Conservation (phyloP, 768 basidiomycete genomes). For the Cyathus striatus region DNA sequence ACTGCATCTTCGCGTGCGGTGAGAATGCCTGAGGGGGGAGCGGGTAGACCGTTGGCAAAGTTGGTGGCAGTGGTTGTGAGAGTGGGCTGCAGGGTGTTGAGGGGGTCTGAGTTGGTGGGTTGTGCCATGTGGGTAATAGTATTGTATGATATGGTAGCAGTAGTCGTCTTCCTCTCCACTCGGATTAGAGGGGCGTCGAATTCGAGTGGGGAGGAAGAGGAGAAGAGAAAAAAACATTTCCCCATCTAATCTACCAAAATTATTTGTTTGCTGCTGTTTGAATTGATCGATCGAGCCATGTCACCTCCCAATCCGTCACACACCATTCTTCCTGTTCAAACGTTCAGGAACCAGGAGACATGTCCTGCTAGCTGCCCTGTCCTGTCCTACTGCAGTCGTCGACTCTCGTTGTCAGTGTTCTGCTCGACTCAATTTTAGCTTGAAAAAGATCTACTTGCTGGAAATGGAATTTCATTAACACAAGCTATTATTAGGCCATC, state of each 20-base stretch:
- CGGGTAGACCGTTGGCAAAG: constrained; percentile 19
- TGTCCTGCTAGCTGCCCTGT: too few species aligned
- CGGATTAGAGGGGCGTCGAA: constrained; percentile 29
- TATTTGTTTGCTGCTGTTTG: constrained; percentile 23
- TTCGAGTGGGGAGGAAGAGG: constrained; percentile 49
- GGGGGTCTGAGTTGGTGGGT: too few species aligned
- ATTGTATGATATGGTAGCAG: constrained; percentile 4
- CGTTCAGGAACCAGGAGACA: too few species aligned
- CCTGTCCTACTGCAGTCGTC: too few species aligned
- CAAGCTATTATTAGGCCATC: too few species aligned
- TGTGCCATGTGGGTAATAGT: not conserved
- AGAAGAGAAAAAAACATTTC: constrained; percentile 31
- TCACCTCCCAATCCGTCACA: too few species aligned
- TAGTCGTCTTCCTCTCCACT: constrained; percentile 42
- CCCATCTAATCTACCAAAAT: constrained; percentile 32
- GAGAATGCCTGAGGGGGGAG: constrained; percentile 30
- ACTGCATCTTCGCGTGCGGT: constrained; percentile 19
- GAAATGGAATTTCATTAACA: too few species aligned
- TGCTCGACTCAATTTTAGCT: too few species aligned
- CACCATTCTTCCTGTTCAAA: too few species aligned
- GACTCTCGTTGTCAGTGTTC: too few species aligned
- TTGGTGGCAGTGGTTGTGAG: constrained; percentile 42
- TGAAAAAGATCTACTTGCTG: too few species aligned
- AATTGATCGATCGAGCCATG: too few species aligned
- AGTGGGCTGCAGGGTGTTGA: constrained; percentile 28